Percentiles rank a stretch among this genome's conserved stretches.
phyloP scores from a whole-genome alignment of 306 rosid species.

The Albizia julibrissin region DNA sequence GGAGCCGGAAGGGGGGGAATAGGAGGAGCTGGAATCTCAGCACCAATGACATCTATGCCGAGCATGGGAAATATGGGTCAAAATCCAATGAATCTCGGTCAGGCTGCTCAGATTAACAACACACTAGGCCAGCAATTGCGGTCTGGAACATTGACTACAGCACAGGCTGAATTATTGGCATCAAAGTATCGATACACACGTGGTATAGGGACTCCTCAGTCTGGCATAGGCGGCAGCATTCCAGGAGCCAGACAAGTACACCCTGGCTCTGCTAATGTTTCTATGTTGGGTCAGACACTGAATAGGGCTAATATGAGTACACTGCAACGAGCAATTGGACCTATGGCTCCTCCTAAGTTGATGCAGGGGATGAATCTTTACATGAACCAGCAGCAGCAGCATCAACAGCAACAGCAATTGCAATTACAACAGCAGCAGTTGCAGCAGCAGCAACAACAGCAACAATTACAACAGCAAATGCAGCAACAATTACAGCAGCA shows the following conservation, averaged over 20 bases:
- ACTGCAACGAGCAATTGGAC: constrained; percentile 71
- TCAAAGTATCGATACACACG: constrained; percentile 54
- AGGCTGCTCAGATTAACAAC: constrained; percentile 56
- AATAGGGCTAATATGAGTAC: constrained; percentile 59
- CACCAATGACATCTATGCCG: constrained; percentile 78
- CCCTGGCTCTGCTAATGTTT: constrained; percentile 60
- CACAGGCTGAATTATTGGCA: constrained; percentile 47
- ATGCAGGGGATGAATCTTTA: constrained; percentile 61
- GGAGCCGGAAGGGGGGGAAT: constrained; percentile 84
- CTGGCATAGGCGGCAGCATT: constrained; percentile 66
- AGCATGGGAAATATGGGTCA: constrained; percentile 82
- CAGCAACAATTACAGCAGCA: constrained; percentile 57
- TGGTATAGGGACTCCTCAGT: constrained; percentile 62
- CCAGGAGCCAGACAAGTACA: constrained; percentile 77
- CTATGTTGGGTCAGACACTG: constrained; percentile 70
- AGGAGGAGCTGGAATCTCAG: constrained; percentile 79
- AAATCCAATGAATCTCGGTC: constrained; percentile 66
- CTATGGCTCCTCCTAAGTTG: constrained; percentile 91
- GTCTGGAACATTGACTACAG: constrained; percentile 41
- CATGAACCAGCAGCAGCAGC: constrained; percentile 73
- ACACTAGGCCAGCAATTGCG: constrained; percentile 64
- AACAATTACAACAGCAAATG: constrained; percentile 44
- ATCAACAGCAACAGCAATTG: constrained; percentile 34
- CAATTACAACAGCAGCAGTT: constrained; percentile 39
- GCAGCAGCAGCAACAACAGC: constrained; percentile 46